Evolutionary conservation across 768 basidiomycete species (phyloP), one percentile per base, ranked within the genome.

Genomic region (Lentinula detonsa): DNA sequence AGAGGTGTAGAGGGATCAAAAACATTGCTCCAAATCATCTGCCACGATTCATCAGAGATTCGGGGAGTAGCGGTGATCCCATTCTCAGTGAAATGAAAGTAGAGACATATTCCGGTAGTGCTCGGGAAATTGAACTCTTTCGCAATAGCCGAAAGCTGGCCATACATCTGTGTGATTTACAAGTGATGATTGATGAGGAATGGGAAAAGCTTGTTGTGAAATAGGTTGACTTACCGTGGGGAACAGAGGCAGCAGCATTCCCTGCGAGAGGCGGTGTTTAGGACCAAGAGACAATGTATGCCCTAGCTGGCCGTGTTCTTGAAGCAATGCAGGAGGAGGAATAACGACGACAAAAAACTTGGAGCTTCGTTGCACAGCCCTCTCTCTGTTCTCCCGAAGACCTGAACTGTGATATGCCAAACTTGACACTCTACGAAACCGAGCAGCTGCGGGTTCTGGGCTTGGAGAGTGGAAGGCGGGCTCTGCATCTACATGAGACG

Each of bases 101-200:
- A 93, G n/a, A 93, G 79, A 69, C 86, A 89, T n/a, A 93, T 68
- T 23, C 91, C 91, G 8, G 81, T 69, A 21, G 81, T 87, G 68
- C 87, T 90, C 0, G 91, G 91, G 65, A 93, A 89, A 67, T 84
- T 87, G 73, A 86, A 93, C 70, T 93, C 91, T 54, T 85, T 82
- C 4, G 90, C 89, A 62, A 94, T 91, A 9, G 90, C 88, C 33
- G 81, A 80, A 37, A 93, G 74, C 71, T 94, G 91, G 15, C 81
- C 84, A 67, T 84, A 85, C 78, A 93, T 83, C 92, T 93, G 57
- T 23, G n/a, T n/a, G 43, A 46, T 9, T 11, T 7, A 59, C 57
- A 42, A 56, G 3, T 52, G 43, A 8, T 1, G 23, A 10, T 61
- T 50, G 9, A 21, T 23, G 35, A 33, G 65, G 42, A 67, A 37